Base-by-base conservation (phyloP, 768 basidiomycete genomes). In the Piloderma croceum region DNA sequence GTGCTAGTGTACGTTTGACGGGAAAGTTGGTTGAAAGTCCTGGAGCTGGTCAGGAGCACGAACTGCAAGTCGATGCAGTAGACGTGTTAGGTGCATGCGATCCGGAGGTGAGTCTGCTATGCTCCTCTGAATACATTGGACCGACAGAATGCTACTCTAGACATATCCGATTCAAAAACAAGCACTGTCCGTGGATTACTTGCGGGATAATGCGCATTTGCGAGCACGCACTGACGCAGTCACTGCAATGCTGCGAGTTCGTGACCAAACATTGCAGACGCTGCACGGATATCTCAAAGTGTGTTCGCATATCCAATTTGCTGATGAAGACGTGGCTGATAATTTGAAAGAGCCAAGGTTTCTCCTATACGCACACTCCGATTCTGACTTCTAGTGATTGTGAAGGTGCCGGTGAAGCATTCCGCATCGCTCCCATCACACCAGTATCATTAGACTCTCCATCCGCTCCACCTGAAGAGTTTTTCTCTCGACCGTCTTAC, bases 401-500 rank as follows among this genome's bases (percentile, higher is more conserved):
- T 39, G 96, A 99, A 69, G 96, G 93, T 10, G 93, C 86, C 6
- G 94, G 96, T 15, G 93, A 98, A 61, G 77, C 87, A 2, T 98
- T 98, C 60, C 73, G 76, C 5, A 68, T 94, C 22, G 67, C 71
- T 2, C 65, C 72, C 34, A 49, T 71, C 18, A 49, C 60, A 27
- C 41, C 56, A n/a, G 41, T 52, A 9, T 7, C 50, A 9, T 17
- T 58, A 5, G 39, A 50, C 6, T 36, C 50, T 13, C 41, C 47
- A 24, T 31, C 42, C 49, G 22, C 55, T 23, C 7, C 40, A 46
- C 19, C 53, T 13, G 41, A 59, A 31, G 79, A 85, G 52, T 90
- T 91, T 62, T 91, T 93, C 63, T 71, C 72, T 18, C 70, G 70
- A 21, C 79, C 81, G 1, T 77, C 91, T 13, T 87, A 87, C 58